These are phyloP conservation scores for Euphorbia tirucalli DNA, from an alignment of 345 rosid species.

Conservation along the genomic window DNA sequence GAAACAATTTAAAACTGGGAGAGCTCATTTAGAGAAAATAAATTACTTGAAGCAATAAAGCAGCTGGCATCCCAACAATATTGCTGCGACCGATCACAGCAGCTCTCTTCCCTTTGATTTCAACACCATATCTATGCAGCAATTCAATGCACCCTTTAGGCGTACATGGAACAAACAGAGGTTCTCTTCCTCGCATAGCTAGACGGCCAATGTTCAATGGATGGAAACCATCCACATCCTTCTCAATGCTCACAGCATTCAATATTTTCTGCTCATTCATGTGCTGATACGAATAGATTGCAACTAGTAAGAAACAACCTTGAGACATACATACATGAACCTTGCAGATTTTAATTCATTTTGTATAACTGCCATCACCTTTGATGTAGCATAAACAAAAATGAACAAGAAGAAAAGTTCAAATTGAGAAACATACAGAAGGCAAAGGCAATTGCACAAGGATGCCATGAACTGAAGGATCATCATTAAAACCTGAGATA, in stretches of 20 bases:
- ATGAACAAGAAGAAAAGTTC: neutral
- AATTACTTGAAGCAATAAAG: slow-evolving; percentile 71
- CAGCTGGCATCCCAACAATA: slow-evolving; percentile 95
- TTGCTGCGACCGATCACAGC: slow-evolving; percentile 90
- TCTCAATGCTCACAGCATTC: slow-evolving; percentile 72
- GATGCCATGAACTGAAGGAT: slow-evolving; percentile 82
- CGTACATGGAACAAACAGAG: slow-evolving; percentile 76
- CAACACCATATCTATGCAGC: slow-evolving; percentile 63
- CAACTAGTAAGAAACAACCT: neutral
- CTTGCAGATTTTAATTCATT: neutral
- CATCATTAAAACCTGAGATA: slow-evolving; percentile 57
- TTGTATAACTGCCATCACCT: neutral
- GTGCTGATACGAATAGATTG: slow-evolving; percentile 46
- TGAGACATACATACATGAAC: neutral
- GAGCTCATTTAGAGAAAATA: slow-evolving; percentile 1
- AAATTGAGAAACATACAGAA: slow-evolving; percentile 45
- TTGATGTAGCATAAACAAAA: neutral
- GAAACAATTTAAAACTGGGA: neutral
- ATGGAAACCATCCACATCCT: slow-evolving; percentile 91
- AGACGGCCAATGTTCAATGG: slow-evolving; percentile 81
- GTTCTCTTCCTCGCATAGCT: slow-evolving; percentile 86
- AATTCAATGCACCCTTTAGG: slow-evolving; percentile 93
- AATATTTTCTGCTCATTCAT: slow-evolving; percentile 71
- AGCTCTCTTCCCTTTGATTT: slow-evolving; percentile 78
- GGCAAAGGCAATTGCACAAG: slow-evolving; percentile 90